These are phyloP conservation scores for Wickerhamomyces pijperi DNA, from an alignment of 805 yeast genomes.

Conservation along the genomic window DNA sequence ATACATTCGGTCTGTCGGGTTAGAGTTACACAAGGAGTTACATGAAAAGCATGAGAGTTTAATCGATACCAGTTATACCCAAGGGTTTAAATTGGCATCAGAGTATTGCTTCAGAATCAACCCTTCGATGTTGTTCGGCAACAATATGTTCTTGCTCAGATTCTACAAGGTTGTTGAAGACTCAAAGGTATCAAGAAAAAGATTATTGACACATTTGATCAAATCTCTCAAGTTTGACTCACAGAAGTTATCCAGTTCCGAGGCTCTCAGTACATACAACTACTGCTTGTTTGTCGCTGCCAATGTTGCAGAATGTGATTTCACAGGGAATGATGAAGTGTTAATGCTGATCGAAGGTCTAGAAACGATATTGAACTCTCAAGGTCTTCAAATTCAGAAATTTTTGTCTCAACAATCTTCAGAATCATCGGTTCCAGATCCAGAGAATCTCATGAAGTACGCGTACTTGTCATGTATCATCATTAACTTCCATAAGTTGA, in stretches of 20 bases:
- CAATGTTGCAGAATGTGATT: slow-evolving; percentile 29
- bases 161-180: slow-evolving; percentile 33
- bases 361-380: slow-evolving; percentile 18
- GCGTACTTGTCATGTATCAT: slow-evolving; percentile 5
- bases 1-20: slow-evolving; percentile 35
- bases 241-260: slow-evolving; percentile 14
- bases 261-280: slow-evolving; percentile 13
- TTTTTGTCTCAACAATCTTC: not conserved
- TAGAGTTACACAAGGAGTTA: slow-evolving; percentile 40
- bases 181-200: slow-evolving; percentile 28
- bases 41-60: slow-evolving; percentile 62
- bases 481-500: slow-evolving; percentile 1
- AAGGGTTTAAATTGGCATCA: slow-evolving; percentile 49
- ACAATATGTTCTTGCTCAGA: slow-evolving; percentile 22
- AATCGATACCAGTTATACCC: slow-evolving; percentile 52
- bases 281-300: slow-evolving; percentile 24
- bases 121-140: slow-evolving; percentile 18
- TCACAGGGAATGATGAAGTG: slow-evolving; percentile 40
- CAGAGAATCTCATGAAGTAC: not conserved
- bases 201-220: slow-evolving; percentile 26
- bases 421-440: slow-evolving; percentile 2
- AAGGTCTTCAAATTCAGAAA: slow-evolving; percentile 4
- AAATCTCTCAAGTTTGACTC: slow-evolving; percentile 21
- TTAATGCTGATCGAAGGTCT: slow-evolving; percentile 30
- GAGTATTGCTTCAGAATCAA: slow-evolving; percentile 26